Evolutionary conservation across 2,329 filamentous ascomycete species (phyloP), one percentile per base, ranked within the genome.

Genomic region (Clarireedia sp.): DNA sequence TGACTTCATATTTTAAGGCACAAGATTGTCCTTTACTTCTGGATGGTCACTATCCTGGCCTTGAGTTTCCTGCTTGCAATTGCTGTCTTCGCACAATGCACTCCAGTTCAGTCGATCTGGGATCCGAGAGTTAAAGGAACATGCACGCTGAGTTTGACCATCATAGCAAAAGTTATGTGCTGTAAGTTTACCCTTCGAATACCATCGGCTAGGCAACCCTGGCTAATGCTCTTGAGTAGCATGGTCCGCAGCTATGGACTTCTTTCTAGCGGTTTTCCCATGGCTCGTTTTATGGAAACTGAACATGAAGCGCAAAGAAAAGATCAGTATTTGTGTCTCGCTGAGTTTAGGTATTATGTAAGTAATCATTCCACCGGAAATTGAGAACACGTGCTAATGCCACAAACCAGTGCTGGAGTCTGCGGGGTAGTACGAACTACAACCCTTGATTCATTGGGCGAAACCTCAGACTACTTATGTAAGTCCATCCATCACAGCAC

Each of bases 221-320:
- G 16, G 21, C 50, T 53, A 37, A 53, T 16, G 8, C 7, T 10
- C 8, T 3, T 23, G 6, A 3, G 1, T 37, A 53, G 41, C 41
- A 23, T 53, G 41, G 29, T 45, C 50, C 10, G 41, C 41, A 26
- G 29, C 41, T 5, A 46, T 53, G 41, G 41, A 53, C 12, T 53
- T 53, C 24, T 53, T 53, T 17, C 50, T 53, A 14, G 50, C 50
- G 8, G 8, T n/a, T 9, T 53, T 46, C 12, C 41, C 41, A 23
- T 53, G 41, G 41, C 5, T 19, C 9, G 8, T 53, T 19, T n/a
- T 53, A 8, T 53, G 41, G 41, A 23, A 17, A 9, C 21, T 53
- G 10, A 53, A 53, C 16, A 53, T 53, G 21, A 53, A 53, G 14
- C 6, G 10, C 9, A 53, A 53, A 19, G 50, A 53, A 46, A 53